Conservation (phyloP, 257 asterid genomes). For the Nicotiana attenuata region DNA sequence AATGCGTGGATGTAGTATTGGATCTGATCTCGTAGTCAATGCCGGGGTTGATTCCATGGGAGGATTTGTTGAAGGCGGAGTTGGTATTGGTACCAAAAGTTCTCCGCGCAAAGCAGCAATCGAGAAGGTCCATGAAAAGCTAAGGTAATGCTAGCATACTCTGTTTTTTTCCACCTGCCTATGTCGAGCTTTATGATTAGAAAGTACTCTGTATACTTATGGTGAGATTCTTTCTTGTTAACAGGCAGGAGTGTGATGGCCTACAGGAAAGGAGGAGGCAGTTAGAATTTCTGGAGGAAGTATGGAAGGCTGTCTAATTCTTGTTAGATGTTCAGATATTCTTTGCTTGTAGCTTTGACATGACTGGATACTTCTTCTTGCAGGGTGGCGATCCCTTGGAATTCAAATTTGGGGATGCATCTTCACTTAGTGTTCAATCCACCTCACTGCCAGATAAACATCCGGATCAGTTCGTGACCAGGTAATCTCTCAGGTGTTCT, state of each 20-base stretch:
- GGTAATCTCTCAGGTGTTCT: conserved; percentile 38
- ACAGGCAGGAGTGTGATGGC: conserved; percentile 79
- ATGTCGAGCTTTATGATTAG: not conserved
- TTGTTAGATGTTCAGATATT: conserved; percentile 14
- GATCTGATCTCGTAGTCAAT: conserved; percentile 66
- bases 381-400: conserved; percentile 97
- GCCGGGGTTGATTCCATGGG: conserved; percentile 97
- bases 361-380: conserved; percentile 22
- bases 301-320: conserved; percentile 31
- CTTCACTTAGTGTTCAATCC: conserved; percentile 71
- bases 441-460: conserved; percentile 67
- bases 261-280: conserved; percentile 67
- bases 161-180: conserved; percentile 13
- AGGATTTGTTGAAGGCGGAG: conserved; percentile 81
- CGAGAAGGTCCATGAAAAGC: conserved; percentile 76
- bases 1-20: conserved; percentile 73
- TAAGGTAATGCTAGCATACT: conserved; percentile 48
- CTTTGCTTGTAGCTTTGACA: conserved; percentile 17
- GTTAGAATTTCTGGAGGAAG: conserved; percentile 84
- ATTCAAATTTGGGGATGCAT: conserved; percentile 47
- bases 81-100: conserved; percentile 53
- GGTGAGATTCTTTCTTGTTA: conserved; percentile 19
- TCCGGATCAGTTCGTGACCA: conserved; percentile 53
- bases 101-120: conserved; percentile 60
- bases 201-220: not conserved